Evolutionary conservation across 768 basidiomycete genomes (phyloP), one percentile per base, ranked within the genome.

Genomic region (Psilocybe tampanensis): DNA sequence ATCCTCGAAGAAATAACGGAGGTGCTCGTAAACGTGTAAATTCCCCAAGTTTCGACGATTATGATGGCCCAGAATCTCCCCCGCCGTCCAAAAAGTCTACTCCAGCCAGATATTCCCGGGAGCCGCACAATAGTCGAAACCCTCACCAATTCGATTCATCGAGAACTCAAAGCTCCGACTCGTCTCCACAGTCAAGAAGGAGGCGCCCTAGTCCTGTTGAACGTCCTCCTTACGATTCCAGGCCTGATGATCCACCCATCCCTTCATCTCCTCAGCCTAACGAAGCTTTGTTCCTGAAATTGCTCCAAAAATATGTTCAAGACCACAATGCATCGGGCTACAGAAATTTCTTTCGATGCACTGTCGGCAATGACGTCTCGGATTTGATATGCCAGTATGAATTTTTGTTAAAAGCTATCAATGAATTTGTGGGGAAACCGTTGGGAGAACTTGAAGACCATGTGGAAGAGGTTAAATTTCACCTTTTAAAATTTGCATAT

Each of bases 401-500:
- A 15, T 80, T 85, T 63, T 76, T 88, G 41, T 77, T 84, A 59
- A 66, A 75, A 29, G 75, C 80, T 68, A 68, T 82, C 26, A 77
- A 82, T 48, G 71, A 74, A 47, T 80, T 75, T 62, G 74, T 70
- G 7, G 82, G 80, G 39, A 69, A 68, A 52, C 65, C 54, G 51
- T 75, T 81, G 6, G 81, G 84, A 0, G 71, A 72, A 11, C 69
- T 63, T 42, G 56, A 62, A 26, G 58, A 70, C 47, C 52, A 56
- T n/a, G 80, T 89, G 19, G 70, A 79, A 55, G 78, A 76, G 70
- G 86, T 85, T 56, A 60, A 75, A 61, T 29, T 18, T 2, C 36
- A 3, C 12, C 12, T 39, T 39, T 13, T 39, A 34, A 8, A 34
- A 34, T 48, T 32, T 48, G 23, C 22, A 44, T 53, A 55, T 45